These are phyloP conservation scores for Boletellus emodensis DNA, from an alignment of 768 basidiomycete genomes.

Conservation along the genomic window DNA sequence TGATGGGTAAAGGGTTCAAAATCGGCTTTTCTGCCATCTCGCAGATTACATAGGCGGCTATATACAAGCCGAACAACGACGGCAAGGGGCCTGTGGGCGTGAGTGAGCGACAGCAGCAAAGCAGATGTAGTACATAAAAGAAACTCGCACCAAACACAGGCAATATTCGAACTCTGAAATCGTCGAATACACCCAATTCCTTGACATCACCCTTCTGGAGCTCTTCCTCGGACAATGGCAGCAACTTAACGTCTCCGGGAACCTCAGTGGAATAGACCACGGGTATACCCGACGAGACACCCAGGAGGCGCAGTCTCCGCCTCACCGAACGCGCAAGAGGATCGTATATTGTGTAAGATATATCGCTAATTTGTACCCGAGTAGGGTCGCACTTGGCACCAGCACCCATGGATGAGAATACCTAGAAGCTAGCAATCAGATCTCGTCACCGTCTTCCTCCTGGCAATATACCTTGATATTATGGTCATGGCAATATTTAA, in stretches of 20 bases:
- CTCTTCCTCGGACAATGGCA: slow-evolving; percentile 90
- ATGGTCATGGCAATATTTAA: slow-evolving; percentile 81
- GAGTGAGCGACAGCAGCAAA: background rate
- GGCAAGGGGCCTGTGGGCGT: slow-evolving; percentile 54
- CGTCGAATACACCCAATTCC: slow-evolving; percentile 85
- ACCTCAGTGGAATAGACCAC: slow-evolving; percentile 97
- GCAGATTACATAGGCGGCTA: slow-evolving; percentile 84
- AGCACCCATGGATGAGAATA: slow-evolving; percentile 97
- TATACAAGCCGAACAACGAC: slow-evolving; percentile 86
- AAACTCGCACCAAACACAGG: slow-evolving; percentile 73
- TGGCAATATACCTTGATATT: slow-evolving; percentile 60
- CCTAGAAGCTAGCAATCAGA: slow-evolving; percentile 36
- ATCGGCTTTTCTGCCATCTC: slow-evolving; percentile 83
- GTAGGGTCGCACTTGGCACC: slow-evolving; percentile 94
- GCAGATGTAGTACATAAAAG: background rate
- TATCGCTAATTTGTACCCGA: slow-evolving; percentile 91
- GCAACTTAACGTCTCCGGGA: slow-evolving; percentile 79
- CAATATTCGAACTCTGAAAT: slow-evolving; percentile 90
- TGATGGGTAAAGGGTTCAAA: slow-evolving; percentile 77
- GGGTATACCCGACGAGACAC: slow-evolving; percentile 65
- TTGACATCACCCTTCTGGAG: slow-evolving; percentile 85
- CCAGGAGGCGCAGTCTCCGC: slow-evolving; percentile 60
- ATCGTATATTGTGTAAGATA: slow-evolving; percentile 89
- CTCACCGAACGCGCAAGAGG: slow-evolving; percentile 91
- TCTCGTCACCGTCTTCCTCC: background rate